Conservation (phyloP, 1,284 basidiomycete species). For the Singerocomus inundabilis region DNA sequence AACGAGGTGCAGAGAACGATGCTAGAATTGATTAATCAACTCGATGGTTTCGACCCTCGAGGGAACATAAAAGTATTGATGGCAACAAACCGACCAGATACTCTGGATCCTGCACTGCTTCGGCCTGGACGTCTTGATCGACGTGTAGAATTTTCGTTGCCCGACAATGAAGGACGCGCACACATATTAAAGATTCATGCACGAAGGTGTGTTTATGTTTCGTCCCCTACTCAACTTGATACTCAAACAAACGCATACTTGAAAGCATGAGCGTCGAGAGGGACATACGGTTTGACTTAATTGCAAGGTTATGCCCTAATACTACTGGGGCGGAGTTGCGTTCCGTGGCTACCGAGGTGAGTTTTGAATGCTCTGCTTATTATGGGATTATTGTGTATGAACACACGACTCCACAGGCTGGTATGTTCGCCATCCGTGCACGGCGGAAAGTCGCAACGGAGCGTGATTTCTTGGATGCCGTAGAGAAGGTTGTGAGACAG, state of each 20-base stretch:
- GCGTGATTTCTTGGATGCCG: conserved; percentile 95
- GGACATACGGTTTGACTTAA: conserved; percentile 96
- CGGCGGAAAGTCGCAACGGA: conserved; percentile 97
- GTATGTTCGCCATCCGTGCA: conserved; percentile 99
- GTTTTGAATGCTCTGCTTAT: conserved; percentile 17
- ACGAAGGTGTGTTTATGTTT: conserved; percentile 54
- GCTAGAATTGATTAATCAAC: conserved; percentile 98
- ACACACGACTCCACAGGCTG: conserved; percentile 57
- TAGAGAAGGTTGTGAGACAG: conserved; percentile 97
- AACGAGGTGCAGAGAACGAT: conserved; percentile 99
- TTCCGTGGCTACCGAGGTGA: conserved; percentile 92
- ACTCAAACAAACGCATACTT: conserved; percentile 2
- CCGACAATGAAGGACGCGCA: conserved; percentile 94
- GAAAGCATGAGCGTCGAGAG: conserved; percentile 94
- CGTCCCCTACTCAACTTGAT: neutral
- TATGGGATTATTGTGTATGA: neutral
- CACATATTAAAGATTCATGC: conserved; percentile 98
- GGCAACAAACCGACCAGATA: conserved; percentile 99
- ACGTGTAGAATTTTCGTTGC: conserved; percentile 93
- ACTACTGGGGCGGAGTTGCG: conserved; percentile 97
- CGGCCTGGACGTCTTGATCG: conserved; percentile 96
- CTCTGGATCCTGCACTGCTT: conserved; percentile 94
- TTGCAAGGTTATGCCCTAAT: conserved; percentile 96
- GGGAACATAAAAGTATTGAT: conserved; percentile 99
- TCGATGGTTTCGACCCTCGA: conserved; percentile 97